Base-by-base conservation (phyloP, 1,139 yeast genomes). In the Hansenula sp. region DNA sequence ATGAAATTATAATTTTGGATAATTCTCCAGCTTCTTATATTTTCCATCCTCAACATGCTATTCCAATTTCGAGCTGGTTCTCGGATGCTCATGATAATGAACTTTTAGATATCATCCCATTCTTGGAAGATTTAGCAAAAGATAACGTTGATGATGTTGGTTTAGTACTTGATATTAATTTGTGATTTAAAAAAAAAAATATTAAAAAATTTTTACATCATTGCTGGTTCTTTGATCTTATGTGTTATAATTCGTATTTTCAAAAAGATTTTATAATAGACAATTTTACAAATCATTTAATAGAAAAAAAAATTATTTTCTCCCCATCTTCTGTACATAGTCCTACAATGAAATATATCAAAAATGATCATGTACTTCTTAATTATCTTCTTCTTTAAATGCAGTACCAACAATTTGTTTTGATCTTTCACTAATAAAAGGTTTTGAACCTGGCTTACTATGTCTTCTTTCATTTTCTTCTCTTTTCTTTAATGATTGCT, bases 21-120 rank as follows among this genome's bases (percentile, higher is more conserved):
- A 92, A 92, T 64, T 89, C 97, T 2, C 98, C 99, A 3, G 96
- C 97, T 7, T 87, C 96, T 13, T 92, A 94, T 62, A 81, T 90
- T 42, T 87, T 92, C 71, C 98, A 92, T 61, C 98, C 98, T 20
- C 95, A 88, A 59, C 97, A 92, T 67, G 95, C 97, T 13, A 84
- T 94, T 32, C 99, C 99, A n/a, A 87, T 92, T 27, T 87, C 96
- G 48, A 82, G 94, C 61, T 92, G 99, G 99, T 92, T 94, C 69
- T 87, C 96, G 53, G 99, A 92, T 66, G 82, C 94, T 32, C 98
- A 92, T 61, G 99, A 92, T 62, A 90, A 90, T 59, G 99, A 92
- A 69, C 72, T 92, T 53, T 65, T 87, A 48, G 98, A 92, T 65
- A 78, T 92, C 64, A 69, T 94, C 45, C 98, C 98, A 14, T 81